Evolutionary conservation across 2,329 filamentous ascomycete genomes (phyloP).

Genomic region (Aspergillus arachidicola): DNA sequence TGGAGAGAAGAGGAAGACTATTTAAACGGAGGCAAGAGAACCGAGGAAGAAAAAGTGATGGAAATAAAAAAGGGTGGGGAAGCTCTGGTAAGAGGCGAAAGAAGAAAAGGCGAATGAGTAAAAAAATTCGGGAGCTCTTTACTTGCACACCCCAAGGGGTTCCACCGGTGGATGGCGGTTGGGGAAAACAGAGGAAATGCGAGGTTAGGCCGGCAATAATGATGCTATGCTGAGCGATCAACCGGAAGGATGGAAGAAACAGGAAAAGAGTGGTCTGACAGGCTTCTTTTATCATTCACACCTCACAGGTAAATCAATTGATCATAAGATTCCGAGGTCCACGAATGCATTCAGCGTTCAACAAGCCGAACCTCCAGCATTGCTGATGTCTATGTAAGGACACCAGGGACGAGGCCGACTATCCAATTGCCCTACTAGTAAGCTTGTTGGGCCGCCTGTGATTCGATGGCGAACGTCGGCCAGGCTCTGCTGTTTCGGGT

Average conservation of each 20-base stretch:
- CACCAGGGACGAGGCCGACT: background rate
- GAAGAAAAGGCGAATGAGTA: background rate
- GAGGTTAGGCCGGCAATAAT: conserved; percentile 13
- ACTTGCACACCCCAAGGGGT: conserved; percentile 11
- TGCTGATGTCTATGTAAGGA: background rate
- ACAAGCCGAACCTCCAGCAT: background rate
- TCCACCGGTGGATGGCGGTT: conserved; percentile 25
- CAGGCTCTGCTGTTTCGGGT: conserved; percentile 13
- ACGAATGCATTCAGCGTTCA: conserved; percentile 5
- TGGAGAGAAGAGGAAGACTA: conserved; percentile 15
- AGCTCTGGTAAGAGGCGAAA: conserved; percentile 3
- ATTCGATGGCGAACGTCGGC: conserved; percentile 17
- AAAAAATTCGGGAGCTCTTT: conserved; percentile 5
- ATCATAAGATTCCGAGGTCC: conserved; percentile 37
- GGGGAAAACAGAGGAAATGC: conserved; percentile 15
- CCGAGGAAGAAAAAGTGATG: conserved; percentile 12
- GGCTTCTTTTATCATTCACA: conserved; percentile 5
- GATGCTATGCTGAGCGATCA: conserved; percentile 15
- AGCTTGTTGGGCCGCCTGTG: conserved; percentile 23
- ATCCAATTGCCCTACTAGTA: conserved; percentile 2
- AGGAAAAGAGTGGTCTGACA: conserved; percentile 17
- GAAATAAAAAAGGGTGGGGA: conserved; percentile 6
- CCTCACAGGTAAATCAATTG: background rate
- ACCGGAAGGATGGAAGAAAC: conserved; percentile 10
- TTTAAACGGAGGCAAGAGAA: conserved; percentile 11